Base-by-base conservation (phyloP, 768 basidiomycete genomes). In the Russula brevipes region DNA sequence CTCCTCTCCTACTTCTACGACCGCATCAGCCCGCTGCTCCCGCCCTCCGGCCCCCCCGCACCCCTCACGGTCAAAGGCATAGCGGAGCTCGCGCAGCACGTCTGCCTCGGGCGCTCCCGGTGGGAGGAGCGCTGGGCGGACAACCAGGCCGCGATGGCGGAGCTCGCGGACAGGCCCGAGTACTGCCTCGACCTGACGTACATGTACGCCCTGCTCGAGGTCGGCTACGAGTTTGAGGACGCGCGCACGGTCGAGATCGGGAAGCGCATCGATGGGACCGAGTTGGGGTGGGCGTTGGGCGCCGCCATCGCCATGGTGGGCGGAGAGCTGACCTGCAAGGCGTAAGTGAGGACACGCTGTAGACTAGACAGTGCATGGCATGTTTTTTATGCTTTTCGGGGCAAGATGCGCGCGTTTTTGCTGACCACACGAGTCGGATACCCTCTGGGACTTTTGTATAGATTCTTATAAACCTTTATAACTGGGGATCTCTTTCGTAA, bases 1-100 rank as follows among this genome's bases (percentile, higher is more conserved):
- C 84, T 96, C n/a, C 81, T 99, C 2, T 97, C 94, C 30, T 99
- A 98, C 81, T 99, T 98, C 77, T 97, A 94, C 77, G 97, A 98
- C 79, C 90, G 97, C 42, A 80, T 96, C 61, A 76, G 80, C 33
- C 96, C 94, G 0, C 83, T 99, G 63, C 76, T 94, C 54, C 75
- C 75, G 55, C 62, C 70, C 2, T 59, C 71, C 39, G 54, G 67
- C 36, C n/a, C 41, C 16, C n/a, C 17, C 75, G 71, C 24, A 8
- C 16, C 50, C 14, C 55, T 59, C 63, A 75, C 69, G 53, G 69
- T 94, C 11, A 76, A 81, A 45, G 80, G 80, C n/a, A 76, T 95
- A 70, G 81, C 82, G 4, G 69, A 75, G 1, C 79, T 91, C 42
- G 93, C 94, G 0, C 71, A 76, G 52, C 79, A 80, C 55, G 87